phyloP scores from a whole-genome alignment of 805 yeast genomes.

The Scheffersomyces coipomensis region DNA sequence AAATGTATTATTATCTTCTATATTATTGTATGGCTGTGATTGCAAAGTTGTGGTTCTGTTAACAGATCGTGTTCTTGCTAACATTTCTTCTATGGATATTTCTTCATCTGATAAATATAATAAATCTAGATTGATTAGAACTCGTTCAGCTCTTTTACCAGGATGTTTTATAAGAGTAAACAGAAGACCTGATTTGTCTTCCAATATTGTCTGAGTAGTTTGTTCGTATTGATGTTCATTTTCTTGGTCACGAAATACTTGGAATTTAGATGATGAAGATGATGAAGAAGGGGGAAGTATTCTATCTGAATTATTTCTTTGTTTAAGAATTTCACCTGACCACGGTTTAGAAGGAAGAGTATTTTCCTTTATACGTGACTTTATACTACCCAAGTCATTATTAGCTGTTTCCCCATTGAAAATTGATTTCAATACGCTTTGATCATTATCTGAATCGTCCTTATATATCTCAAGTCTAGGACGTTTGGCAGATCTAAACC shows the following conservation, averaged over 20 bases:
- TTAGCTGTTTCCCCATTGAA: slow-evolving; percentile 29
- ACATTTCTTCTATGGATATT: slow-evolving; percentile 60
- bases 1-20: slow-evolving; percentile 24
- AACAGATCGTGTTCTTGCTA: slow-evolving; percentile 48
- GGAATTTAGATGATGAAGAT: neutral
- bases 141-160: slow-evolving; percentile 60
- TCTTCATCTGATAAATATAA: slow-evolving; percentile 54
- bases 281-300: slow-evolving; percentile 10
- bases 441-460: slow-evolving; percentile 22
- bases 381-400: slow-evolving; percentile 50
- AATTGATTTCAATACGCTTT: slow-evolving; percentile 17
- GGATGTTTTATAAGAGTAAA: slow-evolving; percentile 51
- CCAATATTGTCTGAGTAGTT: neutral
- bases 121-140: slow-evolving; percentile 59
- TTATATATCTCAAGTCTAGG: slow-evolving; percentile 40
- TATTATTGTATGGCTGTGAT: neutral
- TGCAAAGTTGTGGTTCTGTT: slow-evolving; percentile 1
- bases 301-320: neutral
- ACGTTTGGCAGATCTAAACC: slow-evolving; percentile 19
- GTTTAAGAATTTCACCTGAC: slow-evolving; percentile 57
- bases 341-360: slow-evolving; percentile 52
- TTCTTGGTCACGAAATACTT: slow-evolving; percentile 12
- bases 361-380: slow-evolving; percentile 64
- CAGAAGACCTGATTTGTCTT: neutral
- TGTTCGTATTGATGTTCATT: slow-evolving; percentile 6